phyloP scores from a whole-genome alignment of 768 basidiomycete species.

The Boletus pseudopeckii region DNA sequence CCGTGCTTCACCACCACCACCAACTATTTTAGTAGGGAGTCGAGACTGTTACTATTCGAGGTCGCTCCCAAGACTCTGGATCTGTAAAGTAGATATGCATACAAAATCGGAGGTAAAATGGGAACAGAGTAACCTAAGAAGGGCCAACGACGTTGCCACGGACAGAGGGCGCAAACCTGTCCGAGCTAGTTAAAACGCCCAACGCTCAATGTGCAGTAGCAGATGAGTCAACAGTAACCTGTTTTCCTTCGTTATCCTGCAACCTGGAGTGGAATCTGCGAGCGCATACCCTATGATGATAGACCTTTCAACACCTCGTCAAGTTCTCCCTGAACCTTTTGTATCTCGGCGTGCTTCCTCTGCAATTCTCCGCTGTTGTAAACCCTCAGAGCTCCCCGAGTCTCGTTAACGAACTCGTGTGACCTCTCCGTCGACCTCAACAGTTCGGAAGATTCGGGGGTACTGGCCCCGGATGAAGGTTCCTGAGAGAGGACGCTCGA shows the following conservation, averaged over 20 bases:
- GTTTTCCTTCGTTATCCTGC: not conserved
- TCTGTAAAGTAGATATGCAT: not conserved
- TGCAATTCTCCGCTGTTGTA: slow-evolving; percentile 45
- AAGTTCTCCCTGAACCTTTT: slow-evolving; percentile 50
- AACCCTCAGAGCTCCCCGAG: slow-evolving; percentile 53
- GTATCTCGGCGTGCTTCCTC: slow-evolving; percentile 50
- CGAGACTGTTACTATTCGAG: slow-evolving; percentile 1
- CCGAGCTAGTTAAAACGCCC: not conserved
- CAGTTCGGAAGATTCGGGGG: slow-evolving; percentile 10
- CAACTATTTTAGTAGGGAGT: not conserved
- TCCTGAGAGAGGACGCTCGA: slow-evolving; percentile 26
- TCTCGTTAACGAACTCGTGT: slow-evolving; percentile 55
- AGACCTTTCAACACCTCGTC: slow-evolving; percentile 47
- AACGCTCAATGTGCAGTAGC: not conserved
- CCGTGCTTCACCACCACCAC: not conserved
- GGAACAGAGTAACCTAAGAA: not conserved
- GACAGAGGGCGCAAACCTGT: not conserved
- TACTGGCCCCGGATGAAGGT: not conserved
- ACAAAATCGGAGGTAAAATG: not conserved
- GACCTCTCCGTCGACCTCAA: slow-evolving; percentile 40
- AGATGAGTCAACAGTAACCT: not conserved
- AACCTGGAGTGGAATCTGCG: not conserved
- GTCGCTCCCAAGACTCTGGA: not conserved
- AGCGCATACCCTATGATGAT: slow-evolving; percentile 24
- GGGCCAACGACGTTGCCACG: not conserved